These are phyloP conservation scores for Trichaptum fuscoviolaceum DNA, from an alignment of 768 basidiomycete genomes.

Conservation along the genomic window DNA sequence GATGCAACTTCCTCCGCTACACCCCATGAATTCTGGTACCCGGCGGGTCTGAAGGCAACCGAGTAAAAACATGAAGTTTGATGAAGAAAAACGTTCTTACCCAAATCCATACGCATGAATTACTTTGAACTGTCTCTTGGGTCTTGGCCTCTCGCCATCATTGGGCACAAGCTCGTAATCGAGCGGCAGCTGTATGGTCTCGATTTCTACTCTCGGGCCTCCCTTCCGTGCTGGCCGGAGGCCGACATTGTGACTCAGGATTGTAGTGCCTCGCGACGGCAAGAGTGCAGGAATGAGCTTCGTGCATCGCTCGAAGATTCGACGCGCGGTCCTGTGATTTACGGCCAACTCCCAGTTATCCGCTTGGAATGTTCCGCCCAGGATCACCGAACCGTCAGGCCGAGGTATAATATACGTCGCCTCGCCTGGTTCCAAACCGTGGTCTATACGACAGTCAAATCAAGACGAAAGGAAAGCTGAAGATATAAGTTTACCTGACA, in stretches of 20 bases:
- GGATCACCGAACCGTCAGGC: constrained; percentile 40
- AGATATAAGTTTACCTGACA: constrained; percentile 3
- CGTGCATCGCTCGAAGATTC: constrained; percentile 44
- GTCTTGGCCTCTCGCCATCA: constrained; percentile 17
- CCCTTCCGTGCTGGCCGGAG: constrained; percentile 51
- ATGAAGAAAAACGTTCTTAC: constrained; percentile 26
- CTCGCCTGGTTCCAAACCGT: constrained; percentile 14
- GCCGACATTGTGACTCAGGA: constrained; percentile 53
- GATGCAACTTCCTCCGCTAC: constrained; percentile 33
- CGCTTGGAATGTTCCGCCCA: constrained; percentile 53
- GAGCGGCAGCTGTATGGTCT: constrained; percentile 33
- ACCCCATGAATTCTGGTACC: constrained; percentile 40
- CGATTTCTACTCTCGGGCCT: constrained; percentile 52
- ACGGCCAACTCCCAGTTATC: constrained; percentile 48
- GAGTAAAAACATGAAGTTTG: constrained; percentile 1
- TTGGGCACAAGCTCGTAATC: constrained; percentile 17
- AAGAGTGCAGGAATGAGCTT: constrained; percentile 30
- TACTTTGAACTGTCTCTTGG: constrained; percentile 25
- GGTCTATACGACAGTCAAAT: neutral
- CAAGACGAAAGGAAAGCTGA: constrained; percentile 3
- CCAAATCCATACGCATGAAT: constrained; percentile 63
- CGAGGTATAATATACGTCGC: constrained; percentile 61
- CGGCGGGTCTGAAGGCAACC: constrained; percentile 22
- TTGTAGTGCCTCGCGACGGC: constrained; percentile 30
- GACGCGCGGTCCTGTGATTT: constrained; percentile 32